Conservation (phyloP, 140 eudicot genomes). For the Oenanthe javanica region DNA sequence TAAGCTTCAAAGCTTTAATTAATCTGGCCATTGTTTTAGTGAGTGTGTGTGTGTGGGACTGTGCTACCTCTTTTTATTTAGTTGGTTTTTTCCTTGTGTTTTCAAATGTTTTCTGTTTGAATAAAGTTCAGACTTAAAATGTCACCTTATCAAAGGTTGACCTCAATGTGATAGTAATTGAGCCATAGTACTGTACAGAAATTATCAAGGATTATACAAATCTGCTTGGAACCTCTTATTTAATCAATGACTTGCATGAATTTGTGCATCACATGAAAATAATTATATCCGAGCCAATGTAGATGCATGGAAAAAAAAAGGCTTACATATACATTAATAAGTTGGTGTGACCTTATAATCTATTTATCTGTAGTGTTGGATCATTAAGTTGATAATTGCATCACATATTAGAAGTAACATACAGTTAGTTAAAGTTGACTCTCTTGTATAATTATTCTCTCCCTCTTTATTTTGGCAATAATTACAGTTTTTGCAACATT, state of each 20-base stretch:
- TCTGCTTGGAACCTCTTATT: not conserved
- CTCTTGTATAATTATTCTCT: not conserved
- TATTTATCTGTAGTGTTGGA: not conserved
- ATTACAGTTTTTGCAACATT: not conserved
- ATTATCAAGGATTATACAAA: not conserved
- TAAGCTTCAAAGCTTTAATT: not conserved
- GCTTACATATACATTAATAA: not conserved
- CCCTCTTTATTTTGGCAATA: not conserved
- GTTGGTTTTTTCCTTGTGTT: not conserved
- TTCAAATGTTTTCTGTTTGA: not conserved
- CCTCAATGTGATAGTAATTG: not conserved
- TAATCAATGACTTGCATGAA: not conserved
- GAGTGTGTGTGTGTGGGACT: not conserved
- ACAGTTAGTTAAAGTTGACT: not conserved
- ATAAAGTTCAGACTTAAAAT: not conserved
- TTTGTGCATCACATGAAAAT: not conserved
- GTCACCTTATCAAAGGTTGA: not conserved
- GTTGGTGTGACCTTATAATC: not conserved
- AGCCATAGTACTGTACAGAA: not conserved
- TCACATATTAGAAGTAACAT: not conserved
- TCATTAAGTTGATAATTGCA: not conserved
- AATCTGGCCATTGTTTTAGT: not conserved
- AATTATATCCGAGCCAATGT: not conserved
- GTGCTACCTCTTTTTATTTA: not conserved
- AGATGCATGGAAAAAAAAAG: not conserved